Conservation (phyloP, 164 flowering plant species). For the Warburgia ugandensis region DNA sequence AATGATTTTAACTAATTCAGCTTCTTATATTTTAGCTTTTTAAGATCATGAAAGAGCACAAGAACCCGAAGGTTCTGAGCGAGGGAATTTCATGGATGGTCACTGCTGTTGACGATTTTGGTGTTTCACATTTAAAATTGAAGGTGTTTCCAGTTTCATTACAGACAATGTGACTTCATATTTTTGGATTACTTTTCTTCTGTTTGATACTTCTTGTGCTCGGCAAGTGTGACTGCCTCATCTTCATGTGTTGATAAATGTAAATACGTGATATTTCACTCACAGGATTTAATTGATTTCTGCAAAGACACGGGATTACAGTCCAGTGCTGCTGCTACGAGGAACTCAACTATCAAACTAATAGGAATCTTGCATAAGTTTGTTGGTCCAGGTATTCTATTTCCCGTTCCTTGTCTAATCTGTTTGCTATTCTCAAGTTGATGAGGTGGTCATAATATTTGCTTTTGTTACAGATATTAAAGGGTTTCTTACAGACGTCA, state of each 20-base stretch:
- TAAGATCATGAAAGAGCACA: conserved; percentile 98
- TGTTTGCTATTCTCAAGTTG: conserved; percentile 1
- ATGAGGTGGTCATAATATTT: not conserved
- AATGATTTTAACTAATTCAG: too few relatives aligned
- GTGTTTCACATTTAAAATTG: conserved; percentile 71
- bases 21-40: too few relatives aligned
- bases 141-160: conserved; percentile 61
- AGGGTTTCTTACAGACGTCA: conserved; percentile 91
- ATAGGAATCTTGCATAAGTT: conserved; percentile 81
- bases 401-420: too few relatives aligned
- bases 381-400: conserved; percentile 95
- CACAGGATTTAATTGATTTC: conserved; percentile 94
- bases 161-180: too few relatives aligned
- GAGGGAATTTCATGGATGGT: conserved; percentile 97
- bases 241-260: too few relatives aligned
- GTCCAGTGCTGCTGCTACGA: conserved; percentile 93
- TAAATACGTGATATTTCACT: too few relatives aligned
- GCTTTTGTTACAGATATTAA: conserved; percentile 66
- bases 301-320: conserved; percentile 94
- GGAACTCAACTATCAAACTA: conserved; percentile 91
- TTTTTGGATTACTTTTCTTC: too few relatives aligned
- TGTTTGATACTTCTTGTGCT: too few relatives aligned
- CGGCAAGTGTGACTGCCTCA: too few relatives aligned
- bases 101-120: conserved; percentile 93
- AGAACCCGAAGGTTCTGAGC: conserved; percentile 98